Base-by-base conservation (phyloP, 768 basidiomycete species). In the Termitomyces sp. region DNA sequence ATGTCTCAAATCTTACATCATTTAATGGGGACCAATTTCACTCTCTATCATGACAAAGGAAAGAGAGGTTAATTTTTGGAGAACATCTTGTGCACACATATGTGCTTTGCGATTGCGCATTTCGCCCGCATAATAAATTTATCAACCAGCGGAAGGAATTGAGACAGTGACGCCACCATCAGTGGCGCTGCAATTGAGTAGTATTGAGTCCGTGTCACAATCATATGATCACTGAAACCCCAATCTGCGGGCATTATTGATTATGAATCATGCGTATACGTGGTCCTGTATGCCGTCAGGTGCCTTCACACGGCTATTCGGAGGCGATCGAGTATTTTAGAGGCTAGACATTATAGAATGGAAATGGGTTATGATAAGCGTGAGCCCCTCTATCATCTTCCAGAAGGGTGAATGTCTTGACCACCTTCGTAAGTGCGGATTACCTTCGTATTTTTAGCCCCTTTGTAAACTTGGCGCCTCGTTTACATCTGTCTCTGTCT, bases 141-240 rank as follows among this genome's bases (percentile, higher is more conserved):
- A 19, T 45, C 34, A 15, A 11, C 7, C 17, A 15, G 26, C 45
- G 56, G 56, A 52, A 44, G 15, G 7, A 15, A 38, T 10, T 57
- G 51, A 57, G 57, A 58, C 51, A 58, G 38, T 43, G 57, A 38
- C 53, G 46, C 47, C 47, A 44, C 57, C 41, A 41, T 42, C n/a
- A 37, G 57, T 54, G 52, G 57, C 57, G 58, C 58, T 58, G 54
- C 58, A 44, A 59, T 58, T 55, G 17, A 48, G 21, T 47, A 15
- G 46, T 37, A 50, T 21, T 51, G 26, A 32, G 24, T 44, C 45
- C 37, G 22, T 19, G 6, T 42, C 41, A 22, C 51, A 51, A 57
- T 52, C 51, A 26, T n/a, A n/a, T 46, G 24, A 49, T 49, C 48
- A 49, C 37, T 35, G 26, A 37, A 34, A 28, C 47, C 32, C 38